These are phyloP conservation scores for Yamadazyma mexicana DNA, from an alignment of 1,139 yeast species.

Conservation along the genomic window DNA sequence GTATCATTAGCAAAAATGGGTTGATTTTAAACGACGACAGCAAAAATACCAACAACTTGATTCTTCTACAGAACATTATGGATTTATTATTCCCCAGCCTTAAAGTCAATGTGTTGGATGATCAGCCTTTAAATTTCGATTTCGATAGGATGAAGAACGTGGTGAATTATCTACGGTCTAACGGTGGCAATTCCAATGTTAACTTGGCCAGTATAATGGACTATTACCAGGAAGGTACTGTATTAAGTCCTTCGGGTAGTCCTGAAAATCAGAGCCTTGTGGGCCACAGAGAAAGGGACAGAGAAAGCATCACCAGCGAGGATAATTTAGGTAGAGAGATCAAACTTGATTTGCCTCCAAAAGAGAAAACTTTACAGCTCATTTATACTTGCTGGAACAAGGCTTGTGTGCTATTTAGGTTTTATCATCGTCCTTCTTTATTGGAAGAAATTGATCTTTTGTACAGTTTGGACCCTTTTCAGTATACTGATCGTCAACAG, in stretches of 20 bases:
- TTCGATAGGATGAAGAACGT: constrained; percentile 33
- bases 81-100: constrained; percentile 52
- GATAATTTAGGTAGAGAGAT: constrained; percentile 41
- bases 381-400: constrained; percentile 81
- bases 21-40: constrained; percentile 9
- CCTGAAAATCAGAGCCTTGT: constrained; percentile 3
- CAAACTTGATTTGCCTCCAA: constrained; percentile 72
- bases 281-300: constrained; percentile 5
- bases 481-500: constrained; percentile 72
- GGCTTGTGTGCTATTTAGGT: constrained; percentile 81
- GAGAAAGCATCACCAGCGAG: constrained; percentile 9
- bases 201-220: constrained; percentile 26
- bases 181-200: constrained; percentile 16
- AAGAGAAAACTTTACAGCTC: constrained; percentile 67
- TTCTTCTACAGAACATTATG: constrained; percentile 30
- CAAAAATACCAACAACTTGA: constrained; percentile 18
- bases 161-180: constrained; percentile 22
- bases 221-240: constrained; percentile 21
- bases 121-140: constrained; percentile 29
- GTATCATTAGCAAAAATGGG: constrained; percentile 12
- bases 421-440: constrained; percentile 83
- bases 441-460: constrained; percentile 50
- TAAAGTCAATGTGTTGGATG: constrained; percentile 38
- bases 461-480: constrained; percentile 63
- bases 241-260: not conserved